Base-by-base conservation (phyloP, 2,329 filamentous ascomycete genomes). In the Emydomyces testavorans region DNA sequence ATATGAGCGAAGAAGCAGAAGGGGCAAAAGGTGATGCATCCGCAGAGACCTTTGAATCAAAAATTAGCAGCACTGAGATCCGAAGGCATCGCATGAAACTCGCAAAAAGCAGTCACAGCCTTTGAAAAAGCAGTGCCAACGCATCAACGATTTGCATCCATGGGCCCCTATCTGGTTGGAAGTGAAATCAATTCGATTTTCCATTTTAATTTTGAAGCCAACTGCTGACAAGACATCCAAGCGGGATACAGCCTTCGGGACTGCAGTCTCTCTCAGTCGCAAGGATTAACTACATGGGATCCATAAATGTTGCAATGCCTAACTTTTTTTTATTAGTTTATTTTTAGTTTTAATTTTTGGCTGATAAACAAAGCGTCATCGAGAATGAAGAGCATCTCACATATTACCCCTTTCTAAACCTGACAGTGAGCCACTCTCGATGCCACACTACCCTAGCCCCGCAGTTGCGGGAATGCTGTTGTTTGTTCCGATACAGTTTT, bases 1-100 rank as follows among this genome's bases (percentile, higher is more conserved):
- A 90, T 64, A 76, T 80, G 2, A 72, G 76, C 32, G 77, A 79
- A n/a, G n/a, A n/a, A 45, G 69, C 72, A 36, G 65, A 70, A n/a
- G 67, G 70, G 1, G 35, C 59, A 40, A 38, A 64, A 57, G n/a
- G 68, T 65, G 54, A 69, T 62, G 58, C 53, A 21, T 63, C 66
- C 36, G 63, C 68, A 10, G 76, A 80, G 49, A 74, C 76, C 54
- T 94, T 93, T 65, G 78, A 81, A 21, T 76, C 77, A 52, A 96
- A 95, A 69, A 85, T 95, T 56, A 94, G 88, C 71, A 95, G 89
- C 66, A 93, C 89, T 0, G 83, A 83, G 50, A 94, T 94, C 56
- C 73, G 83, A 54, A 73, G 74, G 52, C 71, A 72, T 23, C 63
- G 60, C 50, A 66, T 64, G 63, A 60, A 68, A 47, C 53, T 60